These are phyloP conservation scores for Cucurbitaria berberidis DNA, from an alignment of 2,329 filamentous ascomycete species.

Conservation along the genomic window DNA sequence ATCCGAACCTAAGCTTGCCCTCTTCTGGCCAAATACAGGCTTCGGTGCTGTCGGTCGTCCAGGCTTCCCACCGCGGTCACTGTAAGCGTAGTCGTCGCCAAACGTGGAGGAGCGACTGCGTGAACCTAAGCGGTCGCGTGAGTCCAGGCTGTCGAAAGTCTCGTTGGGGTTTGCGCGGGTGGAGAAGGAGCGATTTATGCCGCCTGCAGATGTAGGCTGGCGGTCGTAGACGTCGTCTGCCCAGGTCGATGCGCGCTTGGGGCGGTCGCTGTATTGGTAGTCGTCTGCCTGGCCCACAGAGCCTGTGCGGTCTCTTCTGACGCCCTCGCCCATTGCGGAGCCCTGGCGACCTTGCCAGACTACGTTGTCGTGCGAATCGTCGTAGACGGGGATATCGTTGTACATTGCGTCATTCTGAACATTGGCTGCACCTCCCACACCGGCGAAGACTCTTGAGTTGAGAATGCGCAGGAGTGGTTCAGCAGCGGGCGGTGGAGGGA, in stretches of 20 bases:
- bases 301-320: slow-evolving; percentile 58
- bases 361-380: slow-evolving; percentile 79
- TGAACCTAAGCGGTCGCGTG: slow-evolving; percentile 47
- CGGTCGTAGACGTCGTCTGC: slow-evolving; percentile 77
- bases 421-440: slow-evolving; percentile 55
- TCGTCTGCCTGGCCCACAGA: slow-evolving; percentile 45
- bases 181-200: slow-evolving; percentile 58
- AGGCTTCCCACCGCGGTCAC: slow-evolving; percentile 65
- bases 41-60: slow-evolving; percentile 86
- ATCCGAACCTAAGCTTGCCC: slow-evolving; percentile 61
- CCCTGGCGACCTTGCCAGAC: slow-evolving; percentile 81
- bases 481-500: slow-evolving; percentile 80
- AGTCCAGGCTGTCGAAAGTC: slow-evolving; percentile 57
- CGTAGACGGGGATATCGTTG: slow-evolving; percentile 92
- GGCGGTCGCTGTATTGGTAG: slow-evolving; percentile 62
- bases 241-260: slow-evolving; percentile 73
- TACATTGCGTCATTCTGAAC: slow-evolving; percentile 59
- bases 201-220: slow-evolving; percentile 41
- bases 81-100: slow-evolving; percentile 60
- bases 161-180: slow-evolving; percentile 56
- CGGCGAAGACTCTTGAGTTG: slow-evolving; percentile 83
- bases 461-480: slow-evolving; percentile 84
- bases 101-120: slow-evolving; percentile 50
- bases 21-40: slow-evolving; percentile 72
- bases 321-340: slow-evolving; percentile 72